phyloP scores from a whole-genome alignment of 768 basidiomycete genomes.

The Zangia roseola region DNA sequence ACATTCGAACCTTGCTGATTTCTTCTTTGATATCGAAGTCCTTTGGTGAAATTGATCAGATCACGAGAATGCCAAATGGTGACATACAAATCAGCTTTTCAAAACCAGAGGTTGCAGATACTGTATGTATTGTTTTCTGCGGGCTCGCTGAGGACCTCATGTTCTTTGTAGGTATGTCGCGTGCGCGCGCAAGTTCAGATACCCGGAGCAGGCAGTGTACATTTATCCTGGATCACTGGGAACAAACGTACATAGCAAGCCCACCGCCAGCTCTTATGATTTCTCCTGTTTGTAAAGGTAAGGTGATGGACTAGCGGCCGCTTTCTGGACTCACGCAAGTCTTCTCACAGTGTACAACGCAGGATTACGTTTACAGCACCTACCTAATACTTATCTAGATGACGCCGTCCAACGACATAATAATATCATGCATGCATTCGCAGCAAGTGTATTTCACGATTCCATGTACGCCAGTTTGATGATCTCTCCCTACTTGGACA shows the following conservation, averaged over 20 bases:
- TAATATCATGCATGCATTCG: slow-evolving; percentile 21
- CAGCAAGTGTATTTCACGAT: slow-evolving; percentile 31
- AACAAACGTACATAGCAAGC: slow-evolving; percentile 36
- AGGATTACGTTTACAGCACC: slow-evolving; percentile 25
- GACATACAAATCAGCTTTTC: slow-evolving; percentile 78
- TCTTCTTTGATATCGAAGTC: slow-evolving; percentile 39
- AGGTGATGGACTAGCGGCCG: not conserved
- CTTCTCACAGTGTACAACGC: slow-evolving; percentile 27
- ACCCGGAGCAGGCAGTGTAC: slow-evolving; percentile 72
- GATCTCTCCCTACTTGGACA: not conserved
- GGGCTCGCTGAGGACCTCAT: slow-evolving; percentile 3
- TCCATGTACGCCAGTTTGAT: slow-evolving; percentile 12
- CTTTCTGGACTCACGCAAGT: slow-evolving; percentile 6
- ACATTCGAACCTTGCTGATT: not conserved
- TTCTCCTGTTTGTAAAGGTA: slow-evolving; percentile 27
- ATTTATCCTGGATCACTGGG: slow-evolving; percentile 71
- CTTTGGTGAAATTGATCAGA: slow-evolving; percentile 75
- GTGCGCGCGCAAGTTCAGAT: slow-evolving; percentile 75
- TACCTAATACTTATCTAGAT: slow-evolving; percentile 26
- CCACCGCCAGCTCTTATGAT: not conserved
- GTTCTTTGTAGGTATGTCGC: slow-evolving; percentile 61
- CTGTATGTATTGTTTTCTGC: slow-evolving; percentile 43
- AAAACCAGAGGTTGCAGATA: slow-evolving; percentile 76
- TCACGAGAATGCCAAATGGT: slow-evolving; percentile 71
- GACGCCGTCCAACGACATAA: slow-evolving; percentile 28